Conservation (phyloP, 139 green algal genomes). For the Chlamydomonas applanata region DNA sequence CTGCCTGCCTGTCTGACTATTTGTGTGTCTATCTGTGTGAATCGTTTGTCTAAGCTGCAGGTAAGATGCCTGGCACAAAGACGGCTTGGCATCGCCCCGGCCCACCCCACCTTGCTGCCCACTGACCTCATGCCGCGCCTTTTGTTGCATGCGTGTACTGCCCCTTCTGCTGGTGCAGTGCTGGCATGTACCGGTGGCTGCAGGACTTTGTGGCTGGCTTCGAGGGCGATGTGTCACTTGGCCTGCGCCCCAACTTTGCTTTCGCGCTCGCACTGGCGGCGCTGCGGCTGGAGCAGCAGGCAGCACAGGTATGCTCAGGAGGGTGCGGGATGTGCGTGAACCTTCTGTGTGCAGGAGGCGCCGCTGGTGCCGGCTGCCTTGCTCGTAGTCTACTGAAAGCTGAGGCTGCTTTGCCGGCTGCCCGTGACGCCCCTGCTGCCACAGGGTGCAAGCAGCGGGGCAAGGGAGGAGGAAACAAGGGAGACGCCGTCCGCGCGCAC, state of each 20-base stretch:
- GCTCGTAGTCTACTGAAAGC: no score
- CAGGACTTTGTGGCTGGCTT: conserved; percentile 51
- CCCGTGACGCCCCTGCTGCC: no score
- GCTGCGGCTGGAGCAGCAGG: conserved; percentile 35
- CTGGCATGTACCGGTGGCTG: conserved; percentile 20
- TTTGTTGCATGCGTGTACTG: neutral
- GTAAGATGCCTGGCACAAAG: no score
- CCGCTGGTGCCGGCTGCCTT: no score
- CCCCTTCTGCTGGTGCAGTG: no score
- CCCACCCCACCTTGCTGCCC: neutral
- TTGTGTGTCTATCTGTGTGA: no score
- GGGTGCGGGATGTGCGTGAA: no score
- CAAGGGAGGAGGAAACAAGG: neutral
- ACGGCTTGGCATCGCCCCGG: neutral
- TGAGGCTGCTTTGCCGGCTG: no score
- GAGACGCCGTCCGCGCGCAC: conserved; percentile 20
- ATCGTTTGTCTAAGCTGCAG: no score
- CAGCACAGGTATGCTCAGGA: no score
- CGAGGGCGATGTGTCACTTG: conserved; percentile 50
- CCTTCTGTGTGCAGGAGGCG: no score
- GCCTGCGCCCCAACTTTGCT: conserved; percentile 81
- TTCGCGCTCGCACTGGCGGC: conserved; percentile 69
- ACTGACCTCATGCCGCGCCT: neutral
- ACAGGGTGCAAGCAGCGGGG: neutral
- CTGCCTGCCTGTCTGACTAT: no score